A percentile compares a stretch with the other conserved stretches of the same genome.
Conservation (phyloP, 2,329 filamentous ascomycete genomes). For the Nemania sp. region DNA sequence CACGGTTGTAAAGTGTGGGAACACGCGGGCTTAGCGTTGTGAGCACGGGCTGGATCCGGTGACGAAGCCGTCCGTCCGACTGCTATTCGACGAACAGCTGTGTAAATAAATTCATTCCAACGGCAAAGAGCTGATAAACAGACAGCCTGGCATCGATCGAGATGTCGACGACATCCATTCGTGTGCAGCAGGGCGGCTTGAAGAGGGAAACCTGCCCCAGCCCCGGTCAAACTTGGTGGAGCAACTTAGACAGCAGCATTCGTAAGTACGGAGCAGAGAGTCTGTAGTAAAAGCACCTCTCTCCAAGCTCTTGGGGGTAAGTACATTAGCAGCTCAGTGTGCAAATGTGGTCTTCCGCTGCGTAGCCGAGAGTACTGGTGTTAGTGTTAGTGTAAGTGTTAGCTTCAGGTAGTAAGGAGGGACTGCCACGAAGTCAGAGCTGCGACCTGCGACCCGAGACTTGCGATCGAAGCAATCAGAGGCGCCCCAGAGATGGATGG, state of each 20-base stretch:
- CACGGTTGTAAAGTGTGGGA: constrained; percentile 6
- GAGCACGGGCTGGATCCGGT: constrained; percentile 2
- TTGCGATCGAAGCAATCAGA: constrained; percentile 32
- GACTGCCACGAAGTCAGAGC: constrained; percentile 40
- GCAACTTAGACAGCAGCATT: too few species aligned
- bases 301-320: too few species aligned
- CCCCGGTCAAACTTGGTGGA: too few species aligned
- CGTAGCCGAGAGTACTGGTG: constrained; percentile 31
- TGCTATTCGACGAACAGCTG: background rate
- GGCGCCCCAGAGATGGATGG: constrained; percentile 32
- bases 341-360: constrained; percentile 23
- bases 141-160: constrained; percentile 1
- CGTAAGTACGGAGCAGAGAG: too few species aligned
- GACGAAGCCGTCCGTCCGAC: constrained; percentile 8
- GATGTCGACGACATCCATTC: background rate
- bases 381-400: too few species aligned
- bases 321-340: constrained; percentile 14
- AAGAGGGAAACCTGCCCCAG: too few species aligned
- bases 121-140: constrained; percentile 2
- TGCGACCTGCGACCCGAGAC: constrained; percentile 39
- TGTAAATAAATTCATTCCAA: too few species aligned
- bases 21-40: constrained; percentile 12
- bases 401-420: too few species aligned
- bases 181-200: too few species aligned
- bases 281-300: too few species aligned